Conservation (phyloP, 306 rosid genomes). For the Pterocarpus santalinus region DNA sequence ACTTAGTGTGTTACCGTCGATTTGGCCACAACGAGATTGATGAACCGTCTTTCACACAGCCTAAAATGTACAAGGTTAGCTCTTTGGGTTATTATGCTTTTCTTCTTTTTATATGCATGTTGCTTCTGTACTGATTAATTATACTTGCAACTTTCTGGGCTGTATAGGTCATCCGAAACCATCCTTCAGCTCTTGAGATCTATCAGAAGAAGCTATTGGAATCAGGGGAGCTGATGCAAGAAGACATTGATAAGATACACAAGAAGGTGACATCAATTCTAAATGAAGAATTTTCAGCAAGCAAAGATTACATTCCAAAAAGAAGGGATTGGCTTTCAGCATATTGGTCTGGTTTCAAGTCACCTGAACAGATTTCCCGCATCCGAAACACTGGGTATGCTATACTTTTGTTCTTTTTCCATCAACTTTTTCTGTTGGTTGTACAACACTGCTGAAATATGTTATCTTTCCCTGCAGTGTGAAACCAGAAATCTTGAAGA, state of each 20-base stretch:
- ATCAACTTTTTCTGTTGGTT: conserved; percentile 1
- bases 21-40: conserved; percentile 99
- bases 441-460: conserved; percentile 34
- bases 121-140: conserved; percentile 36
- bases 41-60: conserved; percentile 97
- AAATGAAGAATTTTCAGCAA: conserved; percentile 85
- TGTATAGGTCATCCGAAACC: conserved; percentile 78
- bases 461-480: conserved; percentile 62
- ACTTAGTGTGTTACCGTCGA: conserved; percentile 92
- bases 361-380: conserved; percentile 97
- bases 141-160: conserved; percentile 39
- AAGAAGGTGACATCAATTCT: conserved; percentile 77
- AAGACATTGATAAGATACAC: conserved; percentile 75
- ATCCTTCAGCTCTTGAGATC: conserved; percentile 87
- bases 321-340: conserved; percentile 98
- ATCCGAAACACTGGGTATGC: conserved; percentile 90
- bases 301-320: conserved; percentile 92
- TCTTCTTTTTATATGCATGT: conserved; percentile 30
- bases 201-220: conserved; percentile 87
- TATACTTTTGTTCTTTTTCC: conserved; percentile 33
- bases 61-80: conserved; percentile 96
- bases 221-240: conserved; percentile 72
- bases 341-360: conserved; percentile 94
- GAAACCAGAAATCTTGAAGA: conserved; percentile 91
- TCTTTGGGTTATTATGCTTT: conserved; percentile 11